A percentile compares a stretch with the other conserved stretches of the same genome.
Conservation (phyloP, 208 protist genomes). For the Wallacemonas collosoma region DNA sequence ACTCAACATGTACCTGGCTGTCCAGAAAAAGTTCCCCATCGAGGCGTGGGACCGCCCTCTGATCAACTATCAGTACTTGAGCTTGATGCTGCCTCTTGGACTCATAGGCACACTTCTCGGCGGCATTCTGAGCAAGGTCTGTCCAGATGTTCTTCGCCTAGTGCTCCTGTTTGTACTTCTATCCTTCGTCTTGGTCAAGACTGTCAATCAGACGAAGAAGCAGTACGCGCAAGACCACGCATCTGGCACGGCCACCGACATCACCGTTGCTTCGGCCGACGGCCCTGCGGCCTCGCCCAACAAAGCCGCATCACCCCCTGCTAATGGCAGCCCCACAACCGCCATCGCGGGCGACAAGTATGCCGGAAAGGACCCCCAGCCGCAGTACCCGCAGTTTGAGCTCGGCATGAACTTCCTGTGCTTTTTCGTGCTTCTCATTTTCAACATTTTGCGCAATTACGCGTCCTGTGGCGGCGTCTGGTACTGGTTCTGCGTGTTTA, state of each 20-base stretch:
- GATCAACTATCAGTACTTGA: conserved; percentile 89
- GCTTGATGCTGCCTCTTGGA: conserved; percentile 71
- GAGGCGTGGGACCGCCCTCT: conserved; percentile 58
- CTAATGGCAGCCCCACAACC: neutral
- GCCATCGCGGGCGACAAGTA: conserved; percentile 2
- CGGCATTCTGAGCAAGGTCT: conserved; percentile 71
- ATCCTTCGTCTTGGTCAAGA: conserved; percentile 59
- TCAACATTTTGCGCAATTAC: conserved; percentile 56
- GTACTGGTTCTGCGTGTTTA: conserved; percentile 53
- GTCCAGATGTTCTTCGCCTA: conserved; percentile 78
- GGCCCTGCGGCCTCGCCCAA: neutral
- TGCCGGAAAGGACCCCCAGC: conserved; percentile 24
- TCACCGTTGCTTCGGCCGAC: conserved; percentile 26
- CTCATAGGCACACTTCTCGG: conserved; percentile 76
- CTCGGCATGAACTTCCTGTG: conserved; percentile 46
- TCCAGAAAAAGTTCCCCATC: conserved; percentile 60
- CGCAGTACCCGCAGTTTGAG: conserved; percentile 66
- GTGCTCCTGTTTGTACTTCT: conserved; percentile 75
- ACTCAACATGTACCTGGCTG: conserved; percentile 72
- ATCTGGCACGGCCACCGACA: conserved; percentile 25
- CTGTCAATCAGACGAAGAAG: conserved; percentile 53
- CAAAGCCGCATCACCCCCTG: neutral
- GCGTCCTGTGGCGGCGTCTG: conserved; percentile 41
- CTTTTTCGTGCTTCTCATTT: conserved; percentile 69
- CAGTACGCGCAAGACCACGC: conserved; percentile 47